Conservation (phyloP, 2,329 filamentous ascomycete genomes). For the Ophiocordyceps robertsii region DNA sequence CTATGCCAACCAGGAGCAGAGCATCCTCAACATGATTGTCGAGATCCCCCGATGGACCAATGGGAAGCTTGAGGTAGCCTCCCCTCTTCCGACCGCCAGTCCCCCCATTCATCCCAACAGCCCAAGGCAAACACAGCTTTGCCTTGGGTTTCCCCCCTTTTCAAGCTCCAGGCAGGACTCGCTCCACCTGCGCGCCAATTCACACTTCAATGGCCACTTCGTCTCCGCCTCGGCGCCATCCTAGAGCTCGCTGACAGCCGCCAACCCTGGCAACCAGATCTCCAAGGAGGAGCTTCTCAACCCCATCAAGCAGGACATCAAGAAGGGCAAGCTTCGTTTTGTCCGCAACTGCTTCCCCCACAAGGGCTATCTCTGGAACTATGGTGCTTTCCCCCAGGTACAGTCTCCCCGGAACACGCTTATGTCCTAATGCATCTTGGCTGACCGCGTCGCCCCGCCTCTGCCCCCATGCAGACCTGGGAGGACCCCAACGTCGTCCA, state of each 20-base stretch:
- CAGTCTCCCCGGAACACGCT: neutral
- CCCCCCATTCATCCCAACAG: neutral
- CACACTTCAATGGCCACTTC: neutral
- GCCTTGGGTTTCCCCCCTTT: neutral
- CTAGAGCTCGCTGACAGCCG: constrained; percentile 9
- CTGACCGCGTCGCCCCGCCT: neutral
- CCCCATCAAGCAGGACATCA: constrained; percentile 98
- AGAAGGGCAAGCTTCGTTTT: constrained; percentile 99
- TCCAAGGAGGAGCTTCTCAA: constrained; percentile 97
- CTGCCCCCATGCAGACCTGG: constrained; percentile 59
- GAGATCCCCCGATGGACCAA: constrained; percentile 99
- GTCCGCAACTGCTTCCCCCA: constrained; percentile 99
- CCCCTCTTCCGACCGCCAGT: neutral
- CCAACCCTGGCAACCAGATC: constrained; percentile 48
- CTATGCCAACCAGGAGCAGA: constrained; percentile 93
- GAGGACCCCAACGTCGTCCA: constrained; percentile 93
- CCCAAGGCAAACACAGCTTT: neutral
- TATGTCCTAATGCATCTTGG: neutral
- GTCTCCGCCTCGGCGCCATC: neutral
- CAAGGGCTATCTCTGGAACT: constrained; percentile 99
- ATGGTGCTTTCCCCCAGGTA: constrained; percentile 96
- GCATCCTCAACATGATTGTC: constrained; percentile 96
- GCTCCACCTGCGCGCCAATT: neutral
- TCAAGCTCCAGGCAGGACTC: neutral
- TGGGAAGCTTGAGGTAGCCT: constrained; percentile 88